Evolutionary conservation across 2,329 filamentous ascomycete species (phyloP), one percentile per base, ranked within the genome.

Genomic region (Cryphonectria naterciae): DNA sequence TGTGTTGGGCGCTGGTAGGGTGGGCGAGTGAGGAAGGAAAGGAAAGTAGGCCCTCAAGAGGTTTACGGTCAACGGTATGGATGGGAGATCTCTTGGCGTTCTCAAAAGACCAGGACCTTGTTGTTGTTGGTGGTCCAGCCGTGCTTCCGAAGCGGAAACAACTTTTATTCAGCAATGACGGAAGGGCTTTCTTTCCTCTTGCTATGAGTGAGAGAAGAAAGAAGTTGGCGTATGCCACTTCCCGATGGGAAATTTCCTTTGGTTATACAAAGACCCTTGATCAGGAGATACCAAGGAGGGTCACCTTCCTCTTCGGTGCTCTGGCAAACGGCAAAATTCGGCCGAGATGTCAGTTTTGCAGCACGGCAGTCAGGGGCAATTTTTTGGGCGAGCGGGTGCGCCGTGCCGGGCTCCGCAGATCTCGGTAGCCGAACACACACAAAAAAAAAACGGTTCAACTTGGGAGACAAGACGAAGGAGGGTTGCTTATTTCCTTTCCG

Each of bases 231-330:
- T 6, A 10, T 56, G 1, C 19, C 25, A 5, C 52, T 15, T 28
- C 11, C 13, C 28, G 15, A 28, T n/a, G 46, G 43, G 46, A 49
- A 49, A 32, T 32, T 6, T 35, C 54, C 28, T 49, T 19, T 19
- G 54, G 17, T 58, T 58, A 58, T 58, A 58, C 54, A 25, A 32
- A 32, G 8, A 58, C 4, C 43, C 52, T 56, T 28, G 13, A 28
- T 58, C 25, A 13, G 28, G 13, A 32, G 28, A 32, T 56, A 56
- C 25, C 54, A 32, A 58, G 28, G 58, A 58, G 54, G 58, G 58
- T 32, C 32, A 61, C 58, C 58, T 61, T 61, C 58, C 58, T 32
- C 35, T 61, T 61, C 32, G 7, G 58, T 39, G 58, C 35, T 25
- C 32, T 35, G 17, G 54, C 22, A 7, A 19, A 39, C 58, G 58